Base-by-base conservation (phyloP, 805 yeast species). In the Isabelozyma heimii region DNA sequence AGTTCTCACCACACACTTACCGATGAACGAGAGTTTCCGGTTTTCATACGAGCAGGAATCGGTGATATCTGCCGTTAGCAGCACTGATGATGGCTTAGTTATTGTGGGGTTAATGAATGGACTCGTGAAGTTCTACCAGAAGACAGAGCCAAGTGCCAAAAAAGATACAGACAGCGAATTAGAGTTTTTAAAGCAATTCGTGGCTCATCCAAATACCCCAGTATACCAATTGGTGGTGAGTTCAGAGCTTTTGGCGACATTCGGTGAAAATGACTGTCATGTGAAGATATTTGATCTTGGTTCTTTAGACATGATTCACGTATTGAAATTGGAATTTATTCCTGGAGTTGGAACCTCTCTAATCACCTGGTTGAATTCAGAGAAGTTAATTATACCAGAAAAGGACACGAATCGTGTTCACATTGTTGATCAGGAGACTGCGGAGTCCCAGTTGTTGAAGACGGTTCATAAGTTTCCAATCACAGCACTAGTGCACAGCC, bases 271-370 rank as follows among this genome's bases (percentile, higher is more conserved):
- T 24, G 65, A 59, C 26, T n/a, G 30, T 2, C 30, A n/a, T 16
- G 24, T 60, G 37, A 55, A 58, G 46, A 37, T 61, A 4, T 62
- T 59, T 42, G 66, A 61, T 42, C 41, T 60, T 37, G 41, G 35
- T 15, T 45, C 62, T 0, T 43, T 61, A 10, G 67, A 62, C 35
- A 60, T 62, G 66, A 52, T 58, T 4, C 64, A 49, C 41, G 54
- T 52, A 14, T 28, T 55, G 13, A 47, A 50, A 14, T 46, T 58
- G n/a, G 48, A 46, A 9, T 58, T 60, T 44, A 37, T 40, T 5
- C 60, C 61, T 5, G 51, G 44, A 15, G 44, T 54, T 2, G 41
- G 14, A 12, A 43, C 54, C 4, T 20, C 52, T 14, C n/a, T 30
- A 13, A 13, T 13, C 35, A 30, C 35, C 35, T 60, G 63, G 62